Evolutionary conservation across 2,329 filamentous ascomycete genomes (phyloP), one percentile per base, ranked within the genome.

Genomic region (Sporothrix schenckii): DNA sequence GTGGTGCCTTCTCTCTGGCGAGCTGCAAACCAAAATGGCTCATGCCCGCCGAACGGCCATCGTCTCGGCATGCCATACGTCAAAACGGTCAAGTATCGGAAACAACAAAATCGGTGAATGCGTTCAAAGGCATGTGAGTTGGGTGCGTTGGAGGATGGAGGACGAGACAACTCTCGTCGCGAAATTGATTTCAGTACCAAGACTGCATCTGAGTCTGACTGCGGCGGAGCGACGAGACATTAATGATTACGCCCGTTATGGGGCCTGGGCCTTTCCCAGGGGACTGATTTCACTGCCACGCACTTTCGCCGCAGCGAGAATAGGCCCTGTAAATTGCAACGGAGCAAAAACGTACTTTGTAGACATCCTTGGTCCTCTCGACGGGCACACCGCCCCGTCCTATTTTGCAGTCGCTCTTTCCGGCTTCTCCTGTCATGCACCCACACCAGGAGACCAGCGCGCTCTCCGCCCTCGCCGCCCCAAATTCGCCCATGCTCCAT

Each of bases 371-470:
- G 24, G 24, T 24, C 27, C 4, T 30, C 27, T 21, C 5, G 21
- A n/a, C n/a, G 27, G 21, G 13, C 56, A 61, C 56, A 61, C n/a
- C 56, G 56, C 56, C 56, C 56, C 56, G 30, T 61, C 9, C 16
- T 39, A 34, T 34, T 34, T 63, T 34, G n/a, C 27, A 39, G 58
- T 47, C 58, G 58, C 58, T 27, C 56, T 44, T 44, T 44, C 34
- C 56, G 24, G 56, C 44, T 61, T 44, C 56, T 61, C 58, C 47
- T n/a, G 58, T 61, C 58, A 61, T 39, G 58, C 56, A 52, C 68
- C 16, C 54, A 52, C 65, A 52, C 61, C 52, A 24, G 24, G 24
- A 24, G 24, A 24, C 24, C 24, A 24, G 24, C 24, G 24, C 56
- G 34, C 39, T 39, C 34, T 39, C 54, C 54, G 30, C 30, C 30